Base-by-base conservation (phyloP, 23 red algal genomes). In the Gracilaria domingensis region DNA sequence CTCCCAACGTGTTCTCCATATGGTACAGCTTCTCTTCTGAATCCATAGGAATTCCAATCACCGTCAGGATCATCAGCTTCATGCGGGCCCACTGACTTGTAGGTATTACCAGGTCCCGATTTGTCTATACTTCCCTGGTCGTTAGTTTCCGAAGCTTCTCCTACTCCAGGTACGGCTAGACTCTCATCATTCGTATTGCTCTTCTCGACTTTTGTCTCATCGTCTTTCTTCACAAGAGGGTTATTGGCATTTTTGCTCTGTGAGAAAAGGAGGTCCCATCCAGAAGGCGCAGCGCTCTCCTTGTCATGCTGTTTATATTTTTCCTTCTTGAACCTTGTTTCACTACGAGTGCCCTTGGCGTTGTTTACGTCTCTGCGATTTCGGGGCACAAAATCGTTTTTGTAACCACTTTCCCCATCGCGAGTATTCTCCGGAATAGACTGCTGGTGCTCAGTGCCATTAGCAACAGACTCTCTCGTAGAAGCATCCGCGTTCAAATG, bases 231-330 rank as follows among this genome's bases (percentile, higher is more conserved):
- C 6, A 38, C 82, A 8, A 64, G 38, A 57, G 36, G n/a, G 3
- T 32, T 36, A 21, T 9, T 74, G 17, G 21, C n/a, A 16, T 39
- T 23, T 39, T 55, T 65, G 56, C 47, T 72, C 37, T 72, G 25
- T 4, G 74, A 60, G 61, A 90, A 90, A 39, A 90, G 58, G 32
- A 90, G 71, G 35, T 90, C 87, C 87, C 87, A 90, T 33, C 87
- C 87, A 1, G 87, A 90, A 32, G 87, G 87, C 7, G 73, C 74
- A 17, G 54, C 30, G 26, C 12, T 62, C 3, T 80, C 44, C 38
- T 80, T 79, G 48, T 45, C 18, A 74, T 33, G 50, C 48, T 75
- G 16, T 57, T 79, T 81, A 21, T 79, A 66, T 29, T 90, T 74
- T 13, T 39, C 51, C 18, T 66, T 80, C 76, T 79, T 36, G 36